A percentile compares a stretch with the other conserved stretches of the same genome.
phyloP scores from a whole-genome alignment of 441 rosid species.

The Theobroma grandiflorum region DNA sequence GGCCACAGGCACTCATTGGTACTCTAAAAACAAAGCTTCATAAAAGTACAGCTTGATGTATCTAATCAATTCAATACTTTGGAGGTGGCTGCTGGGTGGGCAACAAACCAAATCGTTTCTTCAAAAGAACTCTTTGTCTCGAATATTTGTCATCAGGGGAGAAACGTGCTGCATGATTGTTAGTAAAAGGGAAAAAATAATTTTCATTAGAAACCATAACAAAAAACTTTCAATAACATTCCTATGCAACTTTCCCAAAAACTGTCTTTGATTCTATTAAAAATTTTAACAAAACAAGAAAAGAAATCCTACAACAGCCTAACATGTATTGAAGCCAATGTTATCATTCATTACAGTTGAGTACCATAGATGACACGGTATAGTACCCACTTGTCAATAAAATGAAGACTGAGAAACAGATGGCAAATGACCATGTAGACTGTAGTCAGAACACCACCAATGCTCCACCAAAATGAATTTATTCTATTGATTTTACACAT shows the following conservation, averaged over 20 bases:
- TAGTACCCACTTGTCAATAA: neutral
- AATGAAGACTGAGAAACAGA: neutral
- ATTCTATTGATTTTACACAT: neutral
- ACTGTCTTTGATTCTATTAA: neutral
- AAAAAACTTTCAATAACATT: neutral
- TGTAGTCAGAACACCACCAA: neutral
- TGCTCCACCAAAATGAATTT: neutral
- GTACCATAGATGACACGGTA: neutral
- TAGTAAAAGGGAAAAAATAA: neutral
- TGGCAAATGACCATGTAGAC: neutral
- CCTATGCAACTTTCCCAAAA: neutral
- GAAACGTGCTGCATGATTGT: conserved; percentile 78
- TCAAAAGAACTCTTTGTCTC: conserved; percentile 83
- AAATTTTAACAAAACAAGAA: neutral
- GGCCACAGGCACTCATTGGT: neutral
- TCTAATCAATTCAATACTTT: conserved; percentile 57
- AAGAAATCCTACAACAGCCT: neutral
- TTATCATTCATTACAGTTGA: neutral
- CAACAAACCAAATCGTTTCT: conserved; percentile 91
- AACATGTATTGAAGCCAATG: neutral
- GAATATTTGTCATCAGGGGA: conserved; percentile 97
- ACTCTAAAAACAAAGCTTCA: neutral
- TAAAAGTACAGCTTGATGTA: neutral
- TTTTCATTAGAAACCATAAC: neutral
- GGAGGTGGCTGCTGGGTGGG: conserved; percentile 82